Percentiles rank a stretch among this genome's conserved stretches.
Conservation (phyloP, 805 yeast genomes). For the Sugiyamaella chiloensis region DNA sequence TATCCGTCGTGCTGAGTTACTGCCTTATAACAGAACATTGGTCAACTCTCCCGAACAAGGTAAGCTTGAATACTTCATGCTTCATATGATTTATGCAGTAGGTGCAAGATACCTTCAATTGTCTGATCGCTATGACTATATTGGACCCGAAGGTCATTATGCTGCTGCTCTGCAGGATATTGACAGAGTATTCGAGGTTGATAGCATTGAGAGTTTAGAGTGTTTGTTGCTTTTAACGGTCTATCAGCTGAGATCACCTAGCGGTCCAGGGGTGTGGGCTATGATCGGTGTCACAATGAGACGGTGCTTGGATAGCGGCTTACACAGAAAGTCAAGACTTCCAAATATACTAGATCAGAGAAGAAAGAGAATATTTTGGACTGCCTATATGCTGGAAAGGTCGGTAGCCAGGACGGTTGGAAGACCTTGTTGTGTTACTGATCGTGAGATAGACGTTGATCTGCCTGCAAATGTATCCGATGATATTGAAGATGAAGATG, state of each 20-base stretch:
- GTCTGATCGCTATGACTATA: constrained; percentile 1
- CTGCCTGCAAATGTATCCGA: constrained; percentile 11
- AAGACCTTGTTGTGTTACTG: constrained; percentile 10
- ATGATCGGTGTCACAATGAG: constrained; percentile 8
- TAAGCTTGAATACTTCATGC: constrained; percentile 3
- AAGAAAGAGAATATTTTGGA: constrained; percentile 6
- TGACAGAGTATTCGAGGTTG: not conserved
- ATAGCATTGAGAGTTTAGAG: constrained; percentile 1
- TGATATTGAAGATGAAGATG: constrained; percentile 7
- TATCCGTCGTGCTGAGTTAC: not conserved
- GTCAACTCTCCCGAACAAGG: not conserved
- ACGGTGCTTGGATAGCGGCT: constrained; percentile 2
- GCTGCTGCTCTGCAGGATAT: constrained; percentile 9
- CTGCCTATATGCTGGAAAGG: constrained; percentile 3
- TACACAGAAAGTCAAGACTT: constrained; percentile 1
- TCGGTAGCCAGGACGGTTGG: constrained; percentile 9
- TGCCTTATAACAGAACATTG: not conserved
- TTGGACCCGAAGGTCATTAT: constrained; percentile 5
- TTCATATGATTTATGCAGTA: constrained; percentile 5
- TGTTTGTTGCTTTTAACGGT: constrained; percentile 6
- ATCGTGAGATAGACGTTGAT: constrained; percentile 14
- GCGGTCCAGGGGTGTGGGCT: constrained; percentile 5
- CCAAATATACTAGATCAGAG: constrained; percentile 1
- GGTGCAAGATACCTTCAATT: constrained; percentile 4
- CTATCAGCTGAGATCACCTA: constrained; percentile 6